phyloP scores from a whole-genome alignment of 2,329 filamentous ascomycete species.

The Lachnellula willkommii region DNA sequence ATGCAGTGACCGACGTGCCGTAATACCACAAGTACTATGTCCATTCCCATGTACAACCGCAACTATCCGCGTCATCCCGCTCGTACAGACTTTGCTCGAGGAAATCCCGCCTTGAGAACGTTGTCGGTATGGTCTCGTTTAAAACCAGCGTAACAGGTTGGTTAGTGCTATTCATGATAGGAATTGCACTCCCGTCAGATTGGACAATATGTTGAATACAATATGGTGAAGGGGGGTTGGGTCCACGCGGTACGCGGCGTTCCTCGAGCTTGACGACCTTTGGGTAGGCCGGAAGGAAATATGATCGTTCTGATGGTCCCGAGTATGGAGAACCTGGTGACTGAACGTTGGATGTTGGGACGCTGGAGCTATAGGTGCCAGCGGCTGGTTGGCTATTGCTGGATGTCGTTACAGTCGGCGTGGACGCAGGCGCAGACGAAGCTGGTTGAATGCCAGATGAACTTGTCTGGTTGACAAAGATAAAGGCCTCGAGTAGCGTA shows the following conservation, averaged over 20 bases:
- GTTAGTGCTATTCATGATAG: conserved; percentile 21
- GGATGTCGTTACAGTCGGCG: conserved; percentile 2
- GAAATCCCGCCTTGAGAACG: conserved; percentile 6
- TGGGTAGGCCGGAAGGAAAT: conserved; percentile 40
- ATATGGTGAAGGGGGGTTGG: conserved; percentile 44
- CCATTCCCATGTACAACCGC: background rate
- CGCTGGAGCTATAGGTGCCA: conserved; percentile 9
- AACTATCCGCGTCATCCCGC: background rate
- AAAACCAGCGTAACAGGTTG: conserved; percentile 24
- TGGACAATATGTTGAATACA: conserved; percentile 61
- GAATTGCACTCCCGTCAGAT: conserved; percentile 38
- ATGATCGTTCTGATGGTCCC: conserved; percentile 15
- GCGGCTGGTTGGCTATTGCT: background rate
- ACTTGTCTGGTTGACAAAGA: conserved; percentile 48
- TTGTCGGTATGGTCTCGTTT: conserved; percentile 26
- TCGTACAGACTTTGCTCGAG: background rate
- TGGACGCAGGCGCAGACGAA: conserved; percentile 1
- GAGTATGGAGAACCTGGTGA: conserved; percentile 12
- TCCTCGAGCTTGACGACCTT: conserved; percentile 63
- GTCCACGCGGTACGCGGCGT: conserved; percentile 39
- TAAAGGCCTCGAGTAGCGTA: conserved; percentile 61
- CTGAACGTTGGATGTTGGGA: conserved; percentile 27
- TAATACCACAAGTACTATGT: background rate
- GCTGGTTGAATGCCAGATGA: conserved; percentile 27
- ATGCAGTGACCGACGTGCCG: background rate